Evolutionary conservation across 208 protist genomes (phyloP).

Genomic region (Wallacemonas collosoma): DNA sequence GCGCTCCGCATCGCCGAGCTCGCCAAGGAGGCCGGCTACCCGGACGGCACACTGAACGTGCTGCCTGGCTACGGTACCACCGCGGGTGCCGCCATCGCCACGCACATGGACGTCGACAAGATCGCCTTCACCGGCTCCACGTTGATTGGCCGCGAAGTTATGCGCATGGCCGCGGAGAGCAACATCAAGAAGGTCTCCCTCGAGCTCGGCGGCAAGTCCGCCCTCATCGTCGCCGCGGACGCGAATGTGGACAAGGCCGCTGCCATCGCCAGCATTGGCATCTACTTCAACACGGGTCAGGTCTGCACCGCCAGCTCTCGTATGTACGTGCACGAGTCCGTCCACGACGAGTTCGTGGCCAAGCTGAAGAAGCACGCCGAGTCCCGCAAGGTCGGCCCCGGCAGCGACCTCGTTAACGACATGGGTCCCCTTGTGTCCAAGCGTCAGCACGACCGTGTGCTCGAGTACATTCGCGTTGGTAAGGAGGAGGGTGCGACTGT

Average conservation of each 20-base stretch:
- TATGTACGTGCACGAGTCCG: slow-evolving; percentile 80
- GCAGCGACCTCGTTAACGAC: slow-evolving; percentile 44
- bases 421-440: slow-evolving; percentile 76
- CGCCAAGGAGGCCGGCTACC: slow-evolving; percentile 80
- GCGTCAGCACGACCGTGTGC: slow-evolving; percentile 71
- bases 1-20: slow-evolving; percentile 84
- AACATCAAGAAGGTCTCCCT: slow-evolving; percentile 86
- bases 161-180: slow-evolving; percentile 53
- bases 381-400: slow-evolving; percentile 54
- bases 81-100: slow-evolving; percentile 58
- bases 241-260: slow-evolving; percentile 77
- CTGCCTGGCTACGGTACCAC: slow-evolving; percentile 81
- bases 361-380: slow-evolving; percentile 55
- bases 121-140: slow-evolving; percentile 91
- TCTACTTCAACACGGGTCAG: slow-evolving; percentile 87
- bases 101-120: slow-evolving; percentile 88
- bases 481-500: slow-evolving; percentile 75
- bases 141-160: slow-evolving; percentile 68
- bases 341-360: slow-evolving; percentile 82
- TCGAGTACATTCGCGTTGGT: slow-evolving; percentile 76
- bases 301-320: slow-evolving; percentile 84
- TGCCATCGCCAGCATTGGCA: slow-evolving; percentile 48
- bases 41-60: slow-evolving; percentile 88
- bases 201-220: slow-evolving; percentile 92
- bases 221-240: slow-evolving; percentile 87